Evolutionary conservation across 352 stramenopile genomes (phyloP), one percentile per base, ranked within the genome.

Genomic region (Phytophthora agathidicida): DNA sequence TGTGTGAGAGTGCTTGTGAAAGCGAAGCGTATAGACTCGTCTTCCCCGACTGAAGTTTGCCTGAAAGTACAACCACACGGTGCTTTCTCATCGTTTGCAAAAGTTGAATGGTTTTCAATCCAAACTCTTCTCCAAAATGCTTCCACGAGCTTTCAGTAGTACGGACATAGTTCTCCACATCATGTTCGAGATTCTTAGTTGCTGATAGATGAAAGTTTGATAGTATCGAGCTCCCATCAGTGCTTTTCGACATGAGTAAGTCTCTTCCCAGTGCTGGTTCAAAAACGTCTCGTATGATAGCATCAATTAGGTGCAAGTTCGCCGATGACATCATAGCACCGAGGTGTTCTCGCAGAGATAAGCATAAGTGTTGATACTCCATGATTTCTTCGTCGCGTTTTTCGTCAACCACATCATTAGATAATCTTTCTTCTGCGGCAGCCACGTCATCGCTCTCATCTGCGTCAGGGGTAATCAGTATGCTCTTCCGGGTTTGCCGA

Each of bases 11-110:
- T 14, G 73, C 64, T 4, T 55, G 49, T 6, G 73, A 71, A 6
- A 90, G 44, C 0, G 69, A 58, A 14, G n/a, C 23, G 30, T 86
- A 89, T 3, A 89, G 16, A 17, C 68, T 65, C 0, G 80, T 89
- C 45, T 93, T 93, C 1, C 83, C 83, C 4, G 55, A 63, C 17
- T 80, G 70, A 5, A 72, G 14, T 4, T 68, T 61, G 0, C 81
- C 83, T 4, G 73, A 66, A 10, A 93, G 23, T 5, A 86, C 54
- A 2, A 80, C 73, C 3, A 37, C 41, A 9, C 65, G 59, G 13
- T 71, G 33, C 1, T 37, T 39, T 24, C 46, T 43, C 36, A 90
- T 58, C 2, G 45, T 42, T 19, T 86, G 59, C 7, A 86, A 53
- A 9, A 93, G 49, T 24, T 89, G 77, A 2, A 83, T 17, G 2